Conservation (phyloP, 768 basidiomycete species). For the Hygrocybe punicea region DNA sequence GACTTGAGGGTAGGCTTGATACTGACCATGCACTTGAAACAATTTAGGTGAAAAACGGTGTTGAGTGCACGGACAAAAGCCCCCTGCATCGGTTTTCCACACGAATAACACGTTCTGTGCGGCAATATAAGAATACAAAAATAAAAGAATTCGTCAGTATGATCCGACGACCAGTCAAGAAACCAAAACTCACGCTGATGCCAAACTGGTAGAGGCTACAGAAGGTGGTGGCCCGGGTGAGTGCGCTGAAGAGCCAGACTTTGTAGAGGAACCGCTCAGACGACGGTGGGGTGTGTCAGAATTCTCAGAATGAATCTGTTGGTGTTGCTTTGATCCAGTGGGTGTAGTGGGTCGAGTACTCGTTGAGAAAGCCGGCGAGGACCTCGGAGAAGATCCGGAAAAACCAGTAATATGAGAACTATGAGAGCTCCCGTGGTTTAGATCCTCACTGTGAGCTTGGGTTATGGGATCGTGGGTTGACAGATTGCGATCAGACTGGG, state of each 20-base stretch:
- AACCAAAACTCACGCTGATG: constrained; percentile 7
- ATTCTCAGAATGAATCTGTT: constrained; percentile 53
- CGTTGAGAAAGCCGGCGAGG: constrained; percentile 46
- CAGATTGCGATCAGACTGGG: constrained; percentile 54
- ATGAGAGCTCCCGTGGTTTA: constrained; percentile 49
- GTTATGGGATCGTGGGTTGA: constrained; percentile 33
- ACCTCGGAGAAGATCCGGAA: constrained; percentile 41
- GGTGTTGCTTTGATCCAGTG: constrained; percentile 45
- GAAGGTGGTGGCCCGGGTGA: constrained; percentile 45
- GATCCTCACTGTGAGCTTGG: constrained; percentile 69
- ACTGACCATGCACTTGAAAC: constrained; percentile 95
- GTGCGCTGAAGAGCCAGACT: constrained; percentile 50
- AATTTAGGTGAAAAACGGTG: constrained; percentile 93
- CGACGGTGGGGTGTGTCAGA: constrained; percentile 48
- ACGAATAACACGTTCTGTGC: constrained; percentile 68
- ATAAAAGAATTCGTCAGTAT: constrained; percentile 13
- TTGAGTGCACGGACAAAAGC: constrained; percentile 95
- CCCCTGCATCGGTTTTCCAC: constrained; percentile 82
- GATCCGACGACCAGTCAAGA: background rate
- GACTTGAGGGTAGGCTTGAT: constrained; percentile 6
- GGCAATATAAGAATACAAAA: constrained; percentile 27
- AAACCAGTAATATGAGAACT: constrained; percentile 23
- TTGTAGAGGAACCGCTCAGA: constrained; percentile 50
- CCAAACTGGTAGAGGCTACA: constrained; percentile 44
- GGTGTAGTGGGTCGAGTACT: constrained; percentile 60